Conservation (phyloP, 176 grass and related monocot species). For the Oryza punctata region DNA sequence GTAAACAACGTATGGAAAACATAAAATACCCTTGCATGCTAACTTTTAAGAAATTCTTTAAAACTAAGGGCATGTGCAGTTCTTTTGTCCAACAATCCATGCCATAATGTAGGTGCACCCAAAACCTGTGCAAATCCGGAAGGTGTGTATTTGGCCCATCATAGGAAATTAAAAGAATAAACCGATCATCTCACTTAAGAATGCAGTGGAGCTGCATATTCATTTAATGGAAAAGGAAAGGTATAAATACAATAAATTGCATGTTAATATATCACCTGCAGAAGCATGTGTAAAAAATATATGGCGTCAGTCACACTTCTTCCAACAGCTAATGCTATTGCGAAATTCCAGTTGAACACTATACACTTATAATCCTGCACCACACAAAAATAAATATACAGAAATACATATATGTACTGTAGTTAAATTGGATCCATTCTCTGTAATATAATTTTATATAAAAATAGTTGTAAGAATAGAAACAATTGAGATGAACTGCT, state of each 20-base stretch:
- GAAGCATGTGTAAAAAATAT: slow-evolving; percentile 80
- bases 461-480: not conserved
- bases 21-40: not conserved
- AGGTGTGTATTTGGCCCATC: not conserved
- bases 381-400: not conserved
- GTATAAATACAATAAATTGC: not conserved
- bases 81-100: not conserved
- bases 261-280: slow-evolving; percentile 55
- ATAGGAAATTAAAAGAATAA: not conserved
- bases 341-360: slow-evolving; percentile 65
- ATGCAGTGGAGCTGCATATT: slow-evolving; percentile 8
- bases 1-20: not conserved
- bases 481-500: not conserved
- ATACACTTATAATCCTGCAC: slow-evolving; percentile 70
- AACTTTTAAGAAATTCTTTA: not conserved
- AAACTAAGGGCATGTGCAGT: not conserved
- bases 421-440: not conserved
- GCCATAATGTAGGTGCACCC: not conserved
- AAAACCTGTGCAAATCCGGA: not conserved
- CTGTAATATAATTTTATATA: not conserved
- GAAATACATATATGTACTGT: not conserved
- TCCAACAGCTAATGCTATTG: slow-evolving; percentile 45
- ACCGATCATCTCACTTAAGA: not conserved
- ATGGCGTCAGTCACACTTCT: slow-evolving; percentile 78
- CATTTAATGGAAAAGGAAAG: not conserved